A percentile compares a stretch with the other conserved stretches of the same genome.
Conservation (phyloP, 345 rosid genomes). For the Combretum micranthum region DNA sequence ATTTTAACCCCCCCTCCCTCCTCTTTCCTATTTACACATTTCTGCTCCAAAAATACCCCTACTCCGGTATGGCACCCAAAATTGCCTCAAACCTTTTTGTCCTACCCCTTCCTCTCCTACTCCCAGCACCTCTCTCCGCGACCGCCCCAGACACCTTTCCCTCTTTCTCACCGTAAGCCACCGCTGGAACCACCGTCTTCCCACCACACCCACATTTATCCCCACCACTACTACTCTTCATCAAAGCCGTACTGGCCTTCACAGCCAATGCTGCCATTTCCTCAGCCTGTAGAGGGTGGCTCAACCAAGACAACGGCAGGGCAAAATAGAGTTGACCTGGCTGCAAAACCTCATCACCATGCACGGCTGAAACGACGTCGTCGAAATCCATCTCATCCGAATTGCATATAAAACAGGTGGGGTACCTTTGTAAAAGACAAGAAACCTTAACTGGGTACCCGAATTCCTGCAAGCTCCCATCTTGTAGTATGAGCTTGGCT, state of each 20-base stretch:
- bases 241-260: slow-evolving; percentile 84
- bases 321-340: slow-evolving; percentile 88
- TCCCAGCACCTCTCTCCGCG: slow-evolving; percentile 16
- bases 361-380: slow-evolving; percentile 54
- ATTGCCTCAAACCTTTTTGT: slow-evolving; percentile 39
- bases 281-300: slow-evolving; percentile 58
- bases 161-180: slow-evolving; percentile 13
- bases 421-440: slow-evolving; percentile 46
- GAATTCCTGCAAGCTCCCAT: slow-evolving; percentile 75
- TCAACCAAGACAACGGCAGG: slow-evolving; percentile 55
- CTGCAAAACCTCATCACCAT: slow-evolving; percentile 67
- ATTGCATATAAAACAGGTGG: slow-evolving; percentile 72
- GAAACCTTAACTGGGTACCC: slow-evolving; percentile 73
- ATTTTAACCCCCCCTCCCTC: no score
- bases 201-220: slow-evolving; percentile 37
- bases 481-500: slow-evolving; percentile 72
- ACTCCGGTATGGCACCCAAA: slow-evolving; percentile 59
- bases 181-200: slow-evolving; percentile 26
- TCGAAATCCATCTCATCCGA: slow-evolving; percentile 96
- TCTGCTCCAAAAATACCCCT: slow-evolving; percentile 19
- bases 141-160: slow-evolving; percentile 13
- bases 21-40: no score
- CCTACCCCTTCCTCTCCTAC: slow-evolving; percentile 22
- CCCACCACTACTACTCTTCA: slow-evolving; percentile 34
- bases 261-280: slow-evolving; percentile 99